A percentile compares a stretch with the other conserved stretches of the same genome.
phyloP scores from a whole-genome alignment of 768 basidiomycete genomes.

The Lentinula sp. region DNA sequence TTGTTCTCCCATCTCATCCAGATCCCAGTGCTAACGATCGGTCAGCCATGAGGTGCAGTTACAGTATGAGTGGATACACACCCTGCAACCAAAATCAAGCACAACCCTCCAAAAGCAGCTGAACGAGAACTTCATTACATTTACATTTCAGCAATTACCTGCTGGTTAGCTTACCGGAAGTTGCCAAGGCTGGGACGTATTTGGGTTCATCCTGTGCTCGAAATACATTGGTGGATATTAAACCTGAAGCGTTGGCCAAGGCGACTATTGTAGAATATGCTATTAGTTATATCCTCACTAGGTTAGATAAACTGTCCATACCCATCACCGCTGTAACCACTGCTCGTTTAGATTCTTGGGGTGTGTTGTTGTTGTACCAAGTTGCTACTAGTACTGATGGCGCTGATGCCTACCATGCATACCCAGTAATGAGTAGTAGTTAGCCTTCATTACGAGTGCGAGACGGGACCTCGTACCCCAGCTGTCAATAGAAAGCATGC shows the following conservation, averaged over 20 bases:
- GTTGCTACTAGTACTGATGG: constrained; percentile 40
- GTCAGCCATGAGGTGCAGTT: constrained; percentile 2
- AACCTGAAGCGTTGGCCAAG: constrained; percentile 40
- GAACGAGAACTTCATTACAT: neutral
- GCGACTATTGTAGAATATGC: constrained; percentile 25
- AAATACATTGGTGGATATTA: constrained; percentile 49
- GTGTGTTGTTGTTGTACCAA: constrained; percentile 46
- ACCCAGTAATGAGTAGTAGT: neutral
- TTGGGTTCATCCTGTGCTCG: constrained; percentile 42
- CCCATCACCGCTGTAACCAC: constrained; percentile 49
- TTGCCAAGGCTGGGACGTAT: constrained; percentile 43
- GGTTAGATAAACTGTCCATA: constrained; percentile 12
- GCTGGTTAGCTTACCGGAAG: constrained; percentile 26
- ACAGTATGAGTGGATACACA: constrained; percentile 13
- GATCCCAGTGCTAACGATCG: constrained; percentile 24
- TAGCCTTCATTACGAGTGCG: neutral
- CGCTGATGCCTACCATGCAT: constrained; percentile 31
- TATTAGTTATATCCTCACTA: neutral
- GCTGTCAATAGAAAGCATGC: constrained; percentile 49
- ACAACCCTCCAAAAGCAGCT: constrained; percentile 43
- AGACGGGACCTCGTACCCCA: constrained; percentile 27
- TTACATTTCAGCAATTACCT: neutral
- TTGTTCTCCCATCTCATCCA: constrained; percentile 47
- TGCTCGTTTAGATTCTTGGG: constrained; percentile 40
- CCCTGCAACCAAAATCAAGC: constrained; percentile 34